These are phyloP conservation scores for Rhinocladiella mackenziei DNA, from an alignment of 2,329 filamentous ascomycete genomes.

Conservation along the genomic window DNA sequence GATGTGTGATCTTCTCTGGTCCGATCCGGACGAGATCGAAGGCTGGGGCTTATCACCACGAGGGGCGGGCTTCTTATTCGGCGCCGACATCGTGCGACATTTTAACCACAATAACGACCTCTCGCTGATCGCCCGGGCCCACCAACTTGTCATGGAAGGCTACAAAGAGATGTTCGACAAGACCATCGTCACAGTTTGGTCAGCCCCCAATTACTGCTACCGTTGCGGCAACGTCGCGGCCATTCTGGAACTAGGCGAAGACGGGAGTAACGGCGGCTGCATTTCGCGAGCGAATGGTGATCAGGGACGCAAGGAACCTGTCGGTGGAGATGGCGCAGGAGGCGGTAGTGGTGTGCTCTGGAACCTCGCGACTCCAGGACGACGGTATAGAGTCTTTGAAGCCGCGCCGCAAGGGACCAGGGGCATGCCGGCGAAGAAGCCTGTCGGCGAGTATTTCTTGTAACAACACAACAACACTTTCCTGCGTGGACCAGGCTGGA, in stretches of 20 bases:
- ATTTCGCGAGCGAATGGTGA: constrained; percentile 41
- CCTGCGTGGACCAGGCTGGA: too few relatives aligned
- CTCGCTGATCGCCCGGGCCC: constrained; percentile 84
- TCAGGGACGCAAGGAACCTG: constrained; percentile 37
- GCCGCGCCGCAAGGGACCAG: constrained; percentile 92
- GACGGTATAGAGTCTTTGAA: constrained; percentile 91
- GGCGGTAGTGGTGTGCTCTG: constrained; percentile 24
- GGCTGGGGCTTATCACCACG: constrained; percentile 93
- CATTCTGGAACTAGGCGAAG: constrained; percentile 75
- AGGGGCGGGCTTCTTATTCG: constrained; percentile 92
- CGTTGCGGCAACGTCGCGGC: constrained; percentile 93
- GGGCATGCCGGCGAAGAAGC: constrained; percentile 98
- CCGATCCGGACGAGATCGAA: constrained; percentile 95
- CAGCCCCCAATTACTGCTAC: constrained; percentile 94
- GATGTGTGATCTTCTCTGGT: constrained; percentile 98
- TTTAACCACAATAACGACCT: constrained; percentile 96
- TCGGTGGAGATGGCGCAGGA: constrained; percentile 23
- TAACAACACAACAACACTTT: constrained; percentile 26
- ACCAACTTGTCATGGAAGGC: constrained; percentile 98
- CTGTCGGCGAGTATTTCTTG: constrained; percentile 94
- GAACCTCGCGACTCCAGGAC: constrained; percentile 63
- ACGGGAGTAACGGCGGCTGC: constrained; percentile 54
- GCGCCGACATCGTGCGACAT: constrained; percentile 87
- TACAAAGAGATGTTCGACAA: constrained; percentile 99
- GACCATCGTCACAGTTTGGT: constrained; percentile 98